Conservation (phyloP, 768 basidiomycete species). For the Mycena polygramma region DNA sequence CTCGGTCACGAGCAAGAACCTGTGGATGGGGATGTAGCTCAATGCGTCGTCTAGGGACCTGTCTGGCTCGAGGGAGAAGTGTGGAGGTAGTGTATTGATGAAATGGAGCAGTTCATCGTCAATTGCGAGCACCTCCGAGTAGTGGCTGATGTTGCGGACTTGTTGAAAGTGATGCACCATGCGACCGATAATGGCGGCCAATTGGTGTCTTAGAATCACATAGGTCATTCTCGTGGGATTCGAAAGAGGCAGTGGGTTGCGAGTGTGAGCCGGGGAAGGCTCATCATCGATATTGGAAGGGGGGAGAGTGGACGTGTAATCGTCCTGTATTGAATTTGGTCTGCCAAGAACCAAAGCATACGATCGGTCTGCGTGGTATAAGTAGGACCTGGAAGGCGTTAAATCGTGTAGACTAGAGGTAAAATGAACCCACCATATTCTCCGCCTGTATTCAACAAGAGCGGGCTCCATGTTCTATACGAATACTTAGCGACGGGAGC, state of each 20-base stretch:
- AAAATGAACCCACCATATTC: slow-evolving; percentile 76
- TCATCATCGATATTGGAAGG: slow-evolving; percentile 83
- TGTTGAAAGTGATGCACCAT: slow-evolving; percentile 96
- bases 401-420: slow-evolving; percentile 9
- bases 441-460: slow-evolving; percentile 88
- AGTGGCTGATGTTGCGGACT: slow-evolving; percentile 81
- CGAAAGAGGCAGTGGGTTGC: slow-evolving; percentile 69
- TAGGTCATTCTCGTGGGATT: slow-evolving; percentile 89
- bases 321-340: slow-evolving; percentile 90
- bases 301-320: slow-evolving; percentile 85
- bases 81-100: slow-evolving; percentile 80
- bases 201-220: slow-evolving; percentile 85
- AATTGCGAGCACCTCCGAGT: slow-evolving; percentile 83
- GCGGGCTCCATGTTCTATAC: slow-evolving; percentile 77
- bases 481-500: slow-evolving; percentile 28
- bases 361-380: slow-evolving; percentile 95
- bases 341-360: slow-evolving; percentile 93
- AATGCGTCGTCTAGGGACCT: slow-evolving; percentile 77
- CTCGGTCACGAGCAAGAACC: slow-evolving; percentile 92
- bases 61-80: slow-evolving; percentile 83
- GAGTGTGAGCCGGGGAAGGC: slow-evolving; percentile 56
- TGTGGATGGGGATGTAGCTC: slow-evolving; percentile 82
- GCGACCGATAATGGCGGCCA: slow-evolving; percentile 88
- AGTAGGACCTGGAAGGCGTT: slow-evolving; percentile 72
- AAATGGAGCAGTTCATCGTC: slow-evolving; percentile 89